Conservation (phyloP, 2,329 filamentous ascomycete species). For the Teratosphaeriaceae sp. region DNA sequence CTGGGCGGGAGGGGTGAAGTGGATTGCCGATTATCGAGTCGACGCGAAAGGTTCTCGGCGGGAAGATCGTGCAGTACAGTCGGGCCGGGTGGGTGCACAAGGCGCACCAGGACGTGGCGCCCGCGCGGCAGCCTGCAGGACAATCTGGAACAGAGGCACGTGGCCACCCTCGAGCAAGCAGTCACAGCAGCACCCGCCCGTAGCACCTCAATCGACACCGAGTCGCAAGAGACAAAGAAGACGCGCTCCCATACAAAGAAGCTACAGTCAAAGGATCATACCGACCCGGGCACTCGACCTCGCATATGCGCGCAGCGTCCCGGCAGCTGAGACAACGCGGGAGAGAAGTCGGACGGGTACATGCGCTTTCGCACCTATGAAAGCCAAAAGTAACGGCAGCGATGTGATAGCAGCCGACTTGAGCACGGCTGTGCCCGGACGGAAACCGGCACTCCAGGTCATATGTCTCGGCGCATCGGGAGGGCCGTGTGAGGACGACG, state of each 20-base stretch:
- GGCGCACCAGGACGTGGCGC: neutral
- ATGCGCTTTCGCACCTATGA: too few relatives aligned
- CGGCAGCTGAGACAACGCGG: conserved; percentile 10
- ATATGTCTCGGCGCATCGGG: conserved; percentile 68
- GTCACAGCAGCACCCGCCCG: too few relatives aligned
- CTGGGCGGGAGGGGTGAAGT: too few relatives aligned
- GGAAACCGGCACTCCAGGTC: conserved; percentile 38
- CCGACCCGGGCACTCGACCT: too few relatives aligned
- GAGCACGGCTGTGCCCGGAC: conserved; percentile 14
- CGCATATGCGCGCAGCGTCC: neutral
- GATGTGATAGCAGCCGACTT: conserved; percentile 22
- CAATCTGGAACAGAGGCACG: conserved; percentile 5
- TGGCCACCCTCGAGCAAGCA: conserved; percentile 5
- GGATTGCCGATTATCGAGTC: too few relatives aligned
- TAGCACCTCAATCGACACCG: too few relatives aligned
- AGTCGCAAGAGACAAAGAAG: too few relatives aligned
- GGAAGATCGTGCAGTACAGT: neutral
- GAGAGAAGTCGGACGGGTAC: conserved; percentile 8
- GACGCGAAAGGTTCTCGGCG: too few relatives aligned
- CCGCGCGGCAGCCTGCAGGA: conserved; percentile 5
- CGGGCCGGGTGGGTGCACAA: neutral
- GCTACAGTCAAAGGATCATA: too few relatives aligned
- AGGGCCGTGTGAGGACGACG: conserved; percentile 82
- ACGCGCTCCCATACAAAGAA: too few relatives aligned
- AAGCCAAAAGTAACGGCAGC: conserved; percentile 17